These are phyloP conservation scores for Cicer cuneatum DNA, from an alignment of 306 rosid species.

Conservation along the genomic window DNA sequence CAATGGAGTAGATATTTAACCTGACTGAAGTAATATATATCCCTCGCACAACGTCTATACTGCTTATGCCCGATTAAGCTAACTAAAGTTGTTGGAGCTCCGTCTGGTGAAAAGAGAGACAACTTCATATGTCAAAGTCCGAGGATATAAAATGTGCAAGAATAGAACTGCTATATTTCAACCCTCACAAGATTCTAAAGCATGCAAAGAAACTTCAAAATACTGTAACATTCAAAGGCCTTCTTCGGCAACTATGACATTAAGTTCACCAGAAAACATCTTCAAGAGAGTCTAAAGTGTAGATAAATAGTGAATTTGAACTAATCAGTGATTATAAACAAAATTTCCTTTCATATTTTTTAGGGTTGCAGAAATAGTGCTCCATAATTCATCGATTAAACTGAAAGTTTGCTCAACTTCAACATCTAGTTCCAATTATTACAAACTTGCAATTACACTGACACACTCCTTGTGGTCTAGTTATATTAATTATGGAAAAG, in stretches of 20 bases:
- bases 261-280: conserved; percentile 31
- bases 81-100: conserved; percentile 90
- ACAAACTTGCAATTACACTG: not conserved
- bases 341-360: not conserved
- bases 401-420: not conserved
- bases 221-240: conserved; percentile 16
- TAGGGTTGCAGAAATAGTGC: not conserved
- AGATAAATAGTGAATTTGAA: conserved; percentile 15
- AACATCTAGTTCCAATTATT: not conserved
- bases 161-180: conserved; percentile 28
- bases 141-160: conserved; percentile 23
- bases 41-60: conserved; percentile 90
- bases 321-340: not conserved
- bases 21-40: conserved; percentile 92
- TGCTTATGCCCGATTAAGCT: conserved; percentile 86
- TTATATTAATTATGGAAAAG: too few species aligned
- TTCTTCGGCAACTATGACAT: not conserved
- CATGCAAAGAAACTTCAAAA: conserved; percentile 13
- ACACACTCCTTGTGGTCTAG: not conserved
- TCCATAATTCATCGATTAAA: not conserved
- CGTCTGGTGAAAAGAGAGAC: conserved; percentile 61
- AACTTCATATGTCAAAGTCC: conserved; percentile 29
- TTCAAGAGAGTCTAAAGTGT: conserved; percentile 22
- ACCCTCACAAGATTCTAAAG: conserved; percentile 33
- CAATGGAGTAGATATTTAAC: conserved; percentile 50